Conservation (phyloP, 2,329 filamentous ascomycete species). For the Metarhizium brunneum region DNA sequence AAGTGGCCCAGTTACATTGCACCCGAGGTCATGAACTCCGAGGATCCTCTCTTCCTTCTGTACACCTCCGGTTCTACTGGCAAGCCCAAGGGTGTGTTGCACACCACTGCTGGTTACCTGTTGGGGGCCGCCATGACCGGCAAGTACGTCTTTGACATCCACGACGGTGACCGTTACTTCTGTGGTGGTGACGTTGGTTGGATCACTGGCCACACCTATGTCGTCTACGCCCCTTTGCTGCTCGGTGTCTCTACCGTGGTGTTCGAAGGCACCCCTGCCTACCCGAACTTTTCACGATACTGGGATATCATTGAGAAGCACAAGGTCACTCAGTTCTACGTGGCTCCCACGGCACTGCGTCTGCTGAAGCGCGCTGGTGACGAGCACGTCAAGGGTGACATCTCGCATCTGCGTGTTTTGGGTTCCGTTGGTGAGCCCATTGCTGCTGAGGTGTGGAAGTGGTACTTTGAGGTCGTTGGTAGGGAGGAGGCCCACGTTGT, state of each 20-base stretch:
- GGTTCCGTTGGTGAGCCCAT: constrained; percentile 97
- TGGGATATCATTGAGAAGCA: constrained; percentile 98
- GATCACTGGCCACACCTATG: constrained; percentile 98
- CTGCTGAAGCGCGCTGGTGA: constrained; percentile 92
- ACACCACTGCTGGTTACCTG: constrained; percentile 93
- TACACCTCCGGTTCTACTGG: constrained; percentile 98
- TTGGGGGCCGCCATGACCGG: constrained; percentile 86
- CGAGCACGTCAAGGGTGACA: constrained; percentile 79
- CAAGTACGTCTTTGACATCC: constrained; percentile 98
- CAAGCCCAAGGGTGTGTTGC: constrained; percentile 98
- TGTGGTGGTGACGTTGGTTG: constrained; percentile 97
- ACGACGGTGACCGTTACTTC: constrained; percentile 89
- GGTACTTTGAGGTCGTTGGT: constrained; percentile 94
- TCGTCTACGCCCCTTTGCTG: constrained; percentile 90
- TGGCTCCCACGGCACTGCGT: constrained; percentile 87
- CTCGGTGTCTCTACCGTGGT: constrained; percentile 92
- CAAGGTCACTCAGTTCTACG: constrained; percentile 94
- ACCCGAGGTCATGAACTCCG: constrained; percentile 80
- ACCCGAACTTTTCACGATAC: constrained; percentile 96
- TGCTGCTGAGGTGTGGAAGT: constrained; percentile 97
- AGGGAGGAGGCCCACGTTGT: constrained; percentile 89
- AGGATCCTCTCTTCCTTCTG: constrained; percentile 93
- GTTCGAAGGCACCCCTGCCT: constrained; percentile 95
- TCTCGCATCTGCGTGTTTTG: constrained; percentile 82
- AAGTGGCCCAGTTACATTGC: constrained; percentile 93